Percentiles rank a stretch among this genome's conserved stretches.
phyloP scores from a whole-genome alignment of 805 yeast genomes.

The Candida multigemmis region DNA sequence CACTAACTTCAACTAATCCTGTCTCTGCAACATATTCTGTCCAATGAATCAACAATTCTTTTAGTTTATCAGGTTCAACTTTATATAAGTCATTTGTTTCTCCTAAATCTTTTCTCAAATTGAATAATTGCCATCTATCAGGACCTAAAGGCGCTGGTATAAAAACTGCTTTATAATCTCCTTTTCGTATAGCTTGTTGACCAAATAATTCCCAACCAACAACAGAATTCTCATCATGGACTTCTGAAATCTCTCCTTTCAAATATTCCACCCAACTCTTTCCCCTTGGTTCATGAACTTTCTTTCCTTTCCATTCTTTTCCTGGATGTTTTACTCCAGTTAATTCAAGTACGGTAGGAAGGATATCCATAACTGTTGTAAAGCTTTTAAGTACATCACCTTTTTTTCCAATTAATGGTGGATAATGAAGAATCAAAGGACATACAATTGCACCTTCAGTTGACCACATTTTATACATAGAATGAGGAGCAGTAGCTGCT shows the following conservation, averaged over 20 bases:
- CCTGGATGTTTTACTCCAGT: slow-evolving; percentile 39
- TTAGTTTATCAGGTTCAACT: slow-evolving; percentile 23
- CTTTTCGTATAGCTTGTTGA: slow-evolving; percentile 47
- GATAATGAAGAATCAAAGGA: slow-evolving; percentile 42
- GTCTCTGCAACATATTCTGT: slow-evolving; percentile 43
- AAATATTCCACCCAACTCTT: slow-evolving; percentile 35
- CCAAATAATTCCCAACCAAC: slow-evolving; percentile 54
- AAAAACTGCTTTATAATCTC: slow-evolving; percentile 37
- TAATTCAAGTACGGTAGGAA: slow-evolving; percentile 46
- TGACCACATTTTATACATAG: slow-evolving; percentile 49
- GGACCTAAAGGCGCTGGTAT: slow-evolving; percentile 43
- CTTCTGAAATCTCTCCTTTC: slow-evolving; percentile 11
- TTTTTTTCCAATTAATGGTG: slow-evolving; percentile 15
- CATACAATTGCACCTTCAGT: slow-evolving; percentile 55
- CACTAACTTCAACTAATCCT: slow-evolving; percentile 32
- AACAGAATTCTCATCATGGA: slow-evolving; percentile 34
- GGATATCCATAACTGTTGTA: slow-evolving; percentile 50
- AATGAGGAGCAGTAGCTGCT: slow-evolving; percentile 50
- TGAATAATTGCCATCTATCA: slow-evolving; percentile 30
- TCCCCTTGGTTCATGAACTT: slow-evolving; percentile 38
- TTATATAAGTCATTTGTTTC: slow-evolving; percentile 39
- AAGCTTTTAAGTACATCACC: slow-evolving; percentile 36
- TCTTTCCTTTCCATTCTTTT: slow-evolving; percentile 27
- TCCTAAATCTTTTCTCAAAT: slow-evolving; percentile 38
- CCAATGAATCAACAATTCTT: slow-evolving; percentile 40